phyloP scores from a whole-genome alignment of 495 filamentous ascomycete genomes.

The Neurospora sp. region DNA sequence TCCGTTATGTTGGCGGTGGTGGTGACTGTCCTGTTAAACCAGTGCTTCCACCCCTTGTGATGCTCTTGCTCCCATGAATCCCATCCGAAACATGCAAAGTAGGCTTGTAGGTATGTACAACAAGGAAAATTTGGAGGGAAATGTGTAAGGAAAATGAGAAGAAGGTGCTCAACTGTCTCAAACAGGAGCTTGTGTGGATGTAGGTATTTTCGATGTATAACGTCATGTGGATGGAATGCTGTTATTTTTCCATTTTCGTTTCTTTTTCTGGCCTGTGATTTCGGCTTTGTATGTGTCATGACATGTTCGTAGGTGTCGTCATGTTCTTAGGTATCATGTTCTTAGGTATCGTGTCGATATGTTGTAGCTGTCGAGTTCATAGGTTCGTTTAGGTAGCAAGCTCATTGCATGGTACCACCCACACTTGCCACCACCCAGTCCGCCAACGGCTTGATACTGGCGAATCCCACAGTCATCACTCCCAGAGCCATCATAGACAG shows the following conservation, averaged over 20 bases:
- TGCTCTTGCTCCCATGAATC: background rate
- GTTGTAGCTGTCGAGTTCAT: background rate
- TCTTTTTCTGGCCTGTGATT: too few relatives aligned
- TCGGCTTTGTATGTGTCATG: too few relatives aligned
- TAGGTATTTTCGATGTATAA: background rate
- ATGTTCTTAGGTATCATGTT: background rate
- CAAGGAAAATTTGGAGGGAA: background rate
- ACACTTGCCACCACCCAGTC: constrained; percentile 14
- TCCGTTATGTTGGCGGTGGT: background rate
- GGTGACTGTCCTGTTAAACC: background rate
- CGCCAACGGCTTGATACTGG: constrained; percentile 22
- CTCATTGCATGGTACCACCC: background rate
- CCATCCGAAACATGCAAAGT: background rate
- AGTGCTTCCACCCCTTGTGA: background rate
- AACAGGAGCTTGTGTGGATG: background rate
- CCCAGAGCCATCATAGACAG: constrained; percentile 40
- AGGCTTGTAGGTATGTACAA: background rate
- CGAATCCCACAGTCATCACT: constrained; percentile 36
- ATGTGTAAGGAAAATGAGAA: background rate
- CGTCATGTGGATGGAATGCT: background rate
- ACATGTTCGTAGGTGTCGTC: background rate
- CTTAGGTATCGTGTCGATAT: background rate
- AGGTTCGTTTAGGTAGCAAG: background rate
- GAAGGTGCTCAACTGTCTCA: background rate
- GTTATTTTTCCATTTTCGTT: background rate